Evolutionary conservation across 495 filamentous ascomycete species (phyloP).

Genomic region (Cercophora samala): DNA sequence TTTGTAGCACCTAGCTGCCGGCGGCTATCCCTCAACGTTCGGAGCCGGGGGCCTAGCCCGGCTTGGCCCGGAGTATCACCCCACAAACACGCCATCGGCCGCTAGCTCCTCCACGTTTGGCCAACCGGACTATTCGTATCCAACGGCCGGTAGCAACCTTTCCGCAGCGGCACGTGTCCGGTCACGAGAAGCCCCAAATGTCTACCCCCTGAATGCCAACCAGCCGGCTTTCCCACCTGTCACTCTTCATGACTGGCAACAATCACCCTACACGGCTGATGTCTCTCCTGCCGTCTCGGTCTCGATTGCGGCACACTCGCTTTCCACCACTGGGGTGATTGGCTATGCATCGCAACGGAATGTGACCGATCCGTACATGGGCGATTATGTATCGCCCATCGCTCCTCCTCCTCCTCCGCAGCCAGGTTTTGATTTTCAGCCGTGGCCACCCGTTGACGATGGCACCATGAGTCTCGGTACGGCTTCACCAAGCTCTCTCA

Average conservation of each 20-base stretch:
- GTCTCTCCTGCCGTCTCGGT: constrained; percentile 13
- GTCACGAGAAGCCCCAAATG: not conserved
- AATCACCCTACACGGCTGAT: constrained; percentile 9
- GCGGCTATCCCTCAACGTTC: constrained; percentile 3
- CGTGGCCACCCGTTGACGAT: not conserved
- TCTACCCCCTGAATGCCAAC: constrained; percentile 1
- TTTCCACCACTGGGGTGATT: not conserved
- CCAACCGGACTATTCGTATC: constrained; percentile 8
- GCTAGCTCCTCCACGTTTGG: not conserved
- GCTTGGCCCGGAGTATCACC: constrained; percentile 14
- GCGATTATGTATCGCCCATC: constrained; percentile 17
- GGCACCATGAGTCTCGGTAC: not conserved
- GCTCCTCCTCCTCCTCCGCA: not conserved
- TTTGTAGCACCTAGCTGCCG: constrained; percentile 12
- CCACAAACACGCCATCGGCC: constrained; percentile 4
- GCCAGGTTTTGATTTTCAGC: constrained; percentile 3
- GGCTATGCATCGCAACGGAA: constrained; percentile 7
- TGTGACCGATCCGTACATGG: constrained; percentile 11
- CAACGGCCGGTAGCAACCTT: not conserved
- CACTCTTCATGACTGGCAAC: not conserved
- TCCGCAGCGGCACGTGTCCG: not conserved
- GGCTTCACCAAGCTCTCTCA: not conserved
- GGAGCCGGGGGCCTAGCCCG: constrained; percentile 1
- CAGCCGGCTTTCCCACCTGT: constrained; percentile 10
- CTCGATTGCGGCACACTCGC: constrained; percentile 2